Percentiles rank a stretch among this genome's conserved stretches.
These are phyloP conservation scores for Trichosporon sp. DNA, from an alignment of 1,284 basidiomycete genomes.

Conservation along the genomic window DNA sequence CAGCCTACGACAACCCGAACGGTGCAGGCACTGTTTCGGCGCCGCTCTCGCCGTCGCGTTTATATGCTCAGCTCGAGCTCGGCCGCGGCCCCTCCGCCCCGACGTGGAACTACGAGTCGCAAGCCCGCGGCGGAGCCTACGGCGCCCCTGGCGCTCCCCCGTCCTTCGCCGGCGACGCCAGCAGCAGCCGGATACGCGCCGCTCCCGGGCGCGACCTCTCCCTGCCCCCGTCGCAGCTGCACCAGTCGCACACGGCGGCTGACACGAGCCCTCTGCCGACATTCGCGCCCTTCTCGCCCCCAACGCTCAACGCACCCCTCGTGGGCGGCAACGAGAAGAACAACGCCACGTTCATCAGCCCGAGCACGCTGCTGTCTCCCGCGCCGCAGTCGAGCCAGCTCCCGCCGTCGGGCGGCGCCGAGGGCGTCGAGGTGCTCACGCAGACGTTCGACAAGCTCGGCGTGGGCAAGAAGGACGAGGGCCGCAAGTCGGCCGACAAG, in stretches of 20 bases:
- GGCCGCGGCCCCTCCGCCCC: constrained; percentile 19
- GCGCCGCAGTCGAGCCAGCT: constrained; percentile 7
- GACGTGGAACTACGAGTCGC: constrained; percentile 7
- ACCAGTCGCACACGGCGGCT: constrained; percentile 7
- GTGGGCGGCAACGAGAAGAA: constrained; percentile 7
- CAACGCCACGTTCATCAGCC: constrained; percentile 30
- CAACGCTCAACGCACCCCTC: constrained; percentile 19
- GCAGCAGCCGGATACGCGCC: constrained; percentile 3
- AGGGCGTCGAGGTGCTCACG: constrained; percentile 6
- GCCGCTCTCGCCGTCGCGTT: constrained; percentile 42
- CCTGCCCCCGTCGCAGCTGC: constrained; percentile 10
- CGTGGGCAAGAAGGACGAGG: constrained; percentile 2
- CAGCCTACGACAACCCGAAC: constrained; percentile 31
- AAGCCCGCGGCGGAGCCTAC: constrained; percentile 9
- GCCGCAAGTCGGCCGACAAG: no score
- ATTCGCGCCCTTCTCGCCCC: constrained; percentile 41
- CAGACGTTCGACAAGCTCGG: constrained; percentile 12
- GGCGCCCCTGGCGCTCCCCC: constrained; percentile 15
- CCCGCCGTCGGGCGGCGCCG: not conserved
- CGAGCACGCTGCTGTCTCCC: constrained; percentile 39
- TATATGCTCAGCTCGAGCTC: constrained; percentile 44
- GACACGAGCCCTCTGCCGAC: constrained; percentile 7
- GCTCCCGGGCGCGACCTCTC: constrained; percentile 14
- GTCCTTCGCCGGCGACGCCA: constrained; percentile 4
- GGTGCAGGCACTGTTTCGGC: constrained; percentile 44